Conservation (phyloP, 2,329 filamentous ascomycete genomes). For the Colletotrichum cereale region DNA sequence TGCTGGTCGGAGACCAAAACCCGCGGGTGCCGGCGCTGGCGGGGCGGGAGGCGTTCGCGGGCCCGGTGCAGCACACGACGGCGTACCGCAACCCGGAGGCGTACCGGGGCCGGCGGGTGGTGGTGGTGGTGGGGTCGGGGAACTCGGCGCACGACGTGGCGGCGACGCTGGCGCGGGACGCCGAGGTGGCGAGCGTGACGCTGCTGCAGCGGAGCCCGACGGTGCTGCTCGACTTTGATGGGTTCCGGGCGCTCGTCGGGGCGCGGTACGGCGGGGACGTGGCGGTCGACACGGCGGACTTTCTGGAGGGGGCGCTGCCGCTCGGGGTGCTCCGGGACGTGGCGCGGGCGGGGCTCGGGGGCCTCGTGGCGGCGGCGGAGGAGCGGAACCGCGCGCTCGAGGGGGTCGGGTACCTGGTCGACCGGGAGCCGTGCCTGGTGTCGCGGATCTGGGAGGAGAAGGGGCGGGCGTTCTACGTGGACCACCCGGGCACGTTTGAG, state of each 20-base stretch:
- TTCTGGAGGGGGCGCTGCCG: constrained; percentile 59
- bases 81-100: constrained; percentile 53
- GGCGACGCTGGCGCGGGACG: constrained; percentile 59
- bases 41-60: constrained; percentile 55
- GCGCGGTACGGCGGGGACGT: constrained; percentile 53
- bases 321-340: constrained; percentile 61
- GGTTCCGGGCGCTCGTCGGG: constrained; percentile 54
- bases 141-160: constrained; percentile 65
- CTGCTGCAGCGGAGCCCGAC: constrained; percentile 66
- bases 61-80: constrained; percentile 57
- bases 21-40: constrained; percentile 55
- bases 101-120: constrained; percentile 53
- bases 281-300: constrained; percentile 63
- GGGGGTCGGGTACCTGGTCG: constrained; percentile 57
- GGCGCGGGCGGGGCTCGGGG: constrained; percentile 53
- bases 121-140: constrained; percentile 62
- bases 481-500: constrained; percentile 52
- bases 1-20: constrained; percentile 48
- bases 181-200: constrained; percentile 59
- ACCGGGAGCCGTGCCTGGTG: not conserved
- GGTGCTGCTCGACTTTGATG: constrained; percentile 59
- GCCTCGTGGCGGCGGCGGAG: constrained; percentile 54
- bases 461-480: constrained; percentile 50
- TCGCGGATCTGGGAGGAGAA: constrained; percentile 13
- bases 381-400: constrained; percentile 57